Evolutionary conservation across 139 green algal species (phyloP).

Genomic region (Parachlorella kessleri): DNA sequence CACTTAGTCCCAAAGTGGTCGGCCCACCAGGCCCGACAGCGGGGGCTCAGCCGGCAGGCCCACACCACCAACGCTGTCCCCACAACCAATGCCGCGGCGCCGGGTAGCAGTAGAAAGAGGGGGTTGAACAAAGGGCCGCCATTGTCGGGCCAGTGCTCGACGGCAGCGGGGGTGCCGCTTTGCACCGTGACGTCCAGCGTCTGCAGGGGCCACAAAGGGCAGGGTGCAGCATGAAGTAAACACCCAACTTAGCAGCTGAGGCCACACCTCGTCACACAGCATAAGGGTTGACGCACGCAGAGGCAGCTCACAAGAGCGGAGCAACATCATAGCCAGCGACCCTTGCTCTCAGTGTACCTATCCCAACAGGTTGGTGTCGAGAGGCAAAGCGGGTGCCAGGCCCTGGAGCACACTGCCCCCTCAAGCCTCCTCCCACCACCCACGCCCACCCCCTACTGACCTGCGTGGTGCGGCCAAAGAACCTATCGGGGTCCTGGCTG

Average conservation of each 20-base stretch:
- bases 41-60: background rate
- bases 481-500: slow-evolving; percentile 51
- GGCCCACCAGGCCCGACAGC: background rate
- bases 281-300: background rate
- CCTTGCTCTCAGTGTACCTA: background rate
- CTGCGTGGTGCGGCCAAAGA: slow-evolving; percentile 63
- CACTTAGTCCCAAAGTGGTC: no score
- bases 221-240: no score
- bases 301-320: background rate
- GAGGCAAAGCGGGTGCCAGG: no score
- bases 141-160: background rate
- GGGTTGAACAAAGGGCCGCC: no score
- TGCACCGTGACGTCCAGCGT: slow-evolving; percentile 32
- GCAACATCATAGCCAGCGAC: background rate
- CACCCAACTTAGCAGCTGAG: no score
- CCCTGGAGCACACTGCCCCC: no score
- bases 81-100: background rate
- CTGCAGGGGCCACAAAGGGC: no score
- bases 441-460: slow-evolving; percentile 9
- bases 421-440: background rate
- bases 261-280: no score
- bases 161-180: background rate
- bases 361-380: no score
- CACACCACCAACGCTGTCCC: background rate
- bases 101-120: background rate